A percentile compares a stretch with the other conserved stretches of the same genome.
Evolutionary conservation across 164 flowering plant species (phyloP).

Genomic region (Akebia trifoliata): DNA sequence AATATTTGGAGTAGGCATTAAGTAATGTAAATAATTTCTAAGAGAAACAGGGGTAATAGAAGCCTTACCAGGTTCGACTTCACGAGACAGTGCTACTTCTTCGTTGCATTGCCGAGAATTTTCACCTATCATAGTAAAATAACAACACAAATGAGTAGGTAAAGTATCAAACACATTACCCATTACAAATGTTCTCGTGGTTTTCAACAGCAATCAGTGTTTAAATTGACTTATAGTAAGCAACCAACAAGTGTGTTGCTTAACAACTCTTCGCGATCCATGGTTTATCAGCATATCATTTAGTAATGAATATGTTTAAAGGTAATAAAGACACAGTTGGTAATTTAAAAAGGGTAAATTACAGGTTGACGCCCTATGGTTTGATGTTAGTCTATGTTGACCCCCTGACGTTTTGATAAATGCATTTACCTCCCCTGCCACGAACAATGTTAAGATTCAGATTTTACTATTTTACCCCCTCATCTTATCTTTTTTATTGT

Average conservation of each 20-base stretch:
- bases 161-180: background rate
- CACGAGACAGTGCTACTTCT: slow-evolving; percentile 25
- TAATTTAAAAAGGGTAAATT: slow-evolving; percentile 1
- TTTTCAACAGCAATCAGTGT: background rate
- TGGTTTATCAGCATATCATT: background rate
- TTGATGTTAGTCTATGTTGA: no score
- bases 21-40: slow-evolving; percentile 1
- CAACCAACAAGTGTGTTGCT: background rate
- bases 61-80: slow-evolving; percentile 25
- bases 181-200: background rate
- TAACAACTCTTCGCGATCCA: background rate
- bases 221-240: background rate
- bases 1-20: no score
- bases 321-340: background rate
- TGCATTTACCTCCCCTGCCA: no score
- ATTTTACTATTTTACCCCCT: no score
- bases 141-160: slow-evolving; percentile 5
- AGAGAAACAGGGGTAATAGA: background rate
- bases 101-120: slow-evolving; percentile 27
- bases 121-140: slow-evolving; percentile 25
- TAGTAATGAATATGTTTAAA: background rate
- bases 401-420: no score
- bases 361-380: no score
- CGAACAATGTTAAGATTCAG: no score
- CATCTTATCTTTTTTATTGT: no score